Base-by-base conservation (phyloP, 331 rosid species). In the Acacia pycnantha region DNA sequence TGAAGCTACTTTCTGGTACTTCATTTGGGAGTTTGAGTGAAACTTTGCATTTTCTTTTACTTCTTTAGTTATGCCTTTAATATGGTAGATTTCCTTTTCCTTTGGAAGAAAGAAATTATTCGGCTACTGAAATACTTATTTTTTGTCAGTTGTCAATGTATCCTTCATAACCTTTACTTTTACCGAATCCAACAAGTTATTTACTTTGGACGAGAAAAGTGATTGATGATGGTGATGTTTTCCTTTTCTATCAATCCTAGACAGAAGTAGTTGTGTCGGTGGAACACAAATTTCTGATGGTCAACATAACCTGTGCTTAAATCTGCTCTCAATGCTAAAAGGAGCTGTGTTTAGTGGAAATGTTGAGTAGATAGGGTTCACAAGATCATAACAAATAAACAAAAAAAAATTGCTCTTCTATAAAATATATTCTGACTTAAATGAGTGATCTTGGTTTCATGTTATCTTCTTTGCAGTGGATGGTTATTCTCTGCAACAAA, bases 1-100 rank as follows among this genome's bases (percentile, higher is more conserved):
- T 89, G 99, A 95, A 86, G 97, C 99, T 87, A 95, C 99, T 85
- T 95, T 95, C 90, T 93, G 98, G 99, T 95, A 95, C 90, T 79
- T 74, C 84, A 72, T 85, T 85, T 85, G 73, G 61, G 66, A 78
- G 82, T 82, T 73, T 69, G 79, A 73, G 48, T 79, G 72, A 62
- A 74, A 50, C 14, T 74, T 11, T 80, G 59, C 87, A 80, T 50
- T 78, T 82, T 43, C 24, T 71, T 79, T 79, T 82, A 26, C 84
- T 41, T 27, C 59, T 81, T 21, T 76, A 64, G 64, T 56, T 84
- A 6, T 69, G 47, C 0, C 14, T 73, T 77, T 73, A 14, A 19
- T 46, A 35, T 67, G 7, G 37, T 29, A 24, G 61, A 76, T 29
- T 48, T 72, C 0, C 10, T 78, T 81, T 76, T 65, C 76, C 21